Evolutionary conservation across 73 alveolate species (phyloP), one percentile per base, ranked within the genome.

Genomic region (Paramecium biaurelia): DNA sequence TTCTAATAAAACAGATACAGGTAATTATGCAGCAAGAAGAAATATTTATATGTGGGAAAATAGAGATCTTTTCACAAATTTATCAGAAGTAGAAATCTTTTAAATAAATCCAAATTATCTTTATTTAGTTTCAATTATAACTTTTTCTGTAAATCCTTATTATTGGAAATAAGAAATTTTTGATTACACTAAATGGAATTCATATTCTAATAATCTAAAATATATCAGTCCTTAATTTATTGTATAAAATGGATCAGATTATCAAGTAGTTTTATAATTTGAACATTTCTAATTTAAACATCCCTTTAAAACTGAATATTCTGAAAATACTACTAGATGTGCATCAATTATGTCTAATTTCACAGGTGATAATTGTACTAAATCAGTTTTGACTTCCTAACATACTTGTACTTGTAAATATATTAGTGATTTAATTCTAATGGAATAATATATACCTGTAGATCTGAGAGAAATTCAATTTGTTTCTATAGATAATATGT

Each of bases 41-140:
- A 67, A 67, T 67, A 67, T 67, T 67, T 34, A 30, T 4, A 67
- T 67, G 85, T 67, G 85, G 85, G 85, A 67, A 26, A 67, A 67
- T n/a, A 67, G 85, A 23, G 85, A 67, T 34, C 26, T 32, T 7
- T 67, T 67, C 26, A 67, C 53, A 12, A 34, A 67, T 67, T 67
- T 67, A 23, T 24, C 85, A 20, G 47, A 34, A 30, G 11, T 67
- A 14, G 41, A 67, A 15, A 14, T n/a, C 2, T 20, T 67, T 5
- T 4, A 28, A 30, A 34, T 67, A 1, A 34, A 67, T 24, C 85
- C 85, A 30, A 30, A 28, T 32, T 67, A 30, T 14, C 49, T 67
- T 9, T 67, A 67, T 24, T 67, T 67, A 34, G 26, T 67, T 20
- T 67, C 85, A 0, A 28, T 67, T 5, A 23, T 67, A 4, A 67